These are phyloP conservation scores for Ganoderma sinense DNA, from an alignment of 1,284 basidiomycete genomes.

Conservation along the genomic window DNA sequence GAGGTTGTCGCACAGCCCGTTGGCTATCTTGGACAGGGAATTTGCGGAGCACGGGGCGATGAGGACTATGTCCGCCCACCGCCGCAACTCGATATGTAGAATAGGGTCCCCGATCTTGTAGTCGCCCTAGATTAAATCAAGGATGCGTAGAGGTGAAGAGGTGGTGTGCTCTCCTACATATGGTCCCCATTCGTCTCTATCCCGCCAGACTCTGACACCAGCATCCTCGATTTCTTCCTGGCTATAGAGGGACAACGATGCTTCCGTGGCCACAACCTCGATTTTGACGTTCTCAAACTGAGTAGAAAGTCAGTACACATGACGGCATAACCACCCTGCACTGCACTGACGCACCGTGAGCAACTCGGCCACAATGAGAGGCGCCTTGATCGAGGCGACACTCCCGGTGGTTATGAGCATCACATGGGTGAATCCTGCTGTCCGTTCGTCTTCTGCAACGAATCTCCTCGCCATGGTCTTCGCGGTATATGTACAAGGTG, in stretches of 20 bases:
- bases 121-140: slow-evolving; percentile 45
- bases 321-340: slow-evolving; percentile 9
- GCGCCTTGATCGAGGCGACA: slow-evolving; percentile 94
- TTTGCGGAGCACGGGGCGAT: slow-evolving; percentile 97
- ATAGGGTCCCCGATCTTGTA: slow-evolving; percentile 90
- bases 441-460: slow-evolving; percentile 37
- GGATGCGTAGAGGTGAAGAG: background rate
- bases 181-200: slow-evolving; percentile 88
- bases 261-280: slow-evolving; percentile 85
- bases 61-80: slow-evolving; percentile 96
- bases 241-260: slow-evolving; percentile 83
- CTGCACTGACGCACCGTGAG: slow-evolving; percentile 61
- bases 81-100: slow-evolving; percentile 93
- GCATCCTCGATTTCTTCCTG: slow-evolving; percentile 56
- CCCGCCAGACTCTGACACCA: slow-evolving; percentile 84
- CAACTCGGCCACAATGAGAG: slow-evolving; percentile 85
- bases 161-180: slow-evolving; percentile 43
- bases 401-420: slow-evolving; percentile 91
- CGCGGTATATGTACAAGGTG: background rate
- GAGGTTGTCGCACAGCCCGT: slow-evolving; percentile 91
- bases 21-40: slow-evolving; percentile 91
- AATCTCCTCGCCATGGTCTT: slow-evolving; percentile 25
- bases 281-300: slow-evolving; percentile 81
- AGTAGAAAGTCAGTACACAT: background rate
- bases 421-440: slow-evolving; percentile 65